Evolutionary conservation across 768 basidiomycete genomes (phyloP).

Genomic region (Lactarius indigo): DNA sequence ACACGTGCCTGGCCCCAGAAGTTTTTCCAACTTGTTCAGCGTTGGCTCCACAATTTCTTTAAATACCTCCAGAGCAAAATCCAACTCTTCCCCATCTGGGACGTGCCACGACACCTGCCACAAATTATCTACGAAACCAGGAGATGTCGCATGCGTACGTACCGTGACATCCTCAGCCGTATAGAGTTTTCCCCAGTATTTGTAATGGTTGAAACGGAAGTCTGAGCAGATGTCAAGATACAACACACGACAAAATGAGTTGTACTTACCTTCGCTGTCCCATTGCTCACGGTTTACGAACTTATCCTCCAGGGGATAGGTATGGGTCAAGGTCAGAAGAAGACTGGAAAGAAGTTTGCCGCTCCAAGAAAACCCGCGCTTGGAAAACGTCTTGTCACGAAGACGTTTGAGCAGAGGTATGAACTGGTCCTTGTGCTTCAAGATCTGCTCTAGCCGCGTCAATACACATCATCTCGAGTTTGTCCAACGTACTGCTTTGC

Average conservation of each 20-base stretch:
- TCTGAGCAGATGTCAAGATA: conserved; percentile 39
- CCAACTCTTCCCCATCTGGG: conserved; percentile 65
- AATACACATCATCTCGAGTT: neutral
- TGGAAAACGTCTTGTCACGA: conserved; percentile 68
- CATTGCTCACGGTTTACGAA: conserved; percentile 79
- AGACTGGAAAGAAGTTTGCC: conserved; percentile 73
- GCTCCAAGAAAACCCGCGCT: conserved; percentile 79
- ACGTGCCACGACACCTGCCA: conserved; percentile 73
- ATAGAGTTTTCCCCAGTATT: conserved; percentile 79
- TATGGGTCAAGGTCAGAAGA: conserved; percentile 71
- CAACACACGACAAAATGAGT: neutral
- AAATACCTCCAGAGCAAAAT: conserved; percentile 70
- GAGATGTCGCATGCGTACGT: conserved; percentile 22
- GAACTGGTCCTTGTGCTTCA: conserved; percentile 61
- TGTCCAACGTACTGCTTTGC: conserved; percentile 47
- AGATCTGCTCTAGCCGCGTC: conserved; percentile 41
- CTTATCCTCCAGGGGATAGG: conserved; percentile 76
- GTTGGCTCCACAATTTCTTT: conserved; percentile 62
- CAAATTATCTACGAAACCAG: neutral
- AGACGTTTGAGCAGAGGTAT: conserved; percentile 59
- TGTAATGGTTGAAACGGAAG: conserved; percentile 65
- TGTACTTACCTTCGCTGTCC: conserved; percentile 57
- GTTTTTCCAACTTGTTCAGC: conserved; percentile 48
- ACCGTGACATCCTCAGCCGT: conserved; percentile 66
- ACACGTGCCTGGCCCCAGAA: conserved; percentile 51